Evolutionary conservation across 192 early-diverging fungal species (phyloP).

Genomic region (Mortierella hygrophila): DNA sequence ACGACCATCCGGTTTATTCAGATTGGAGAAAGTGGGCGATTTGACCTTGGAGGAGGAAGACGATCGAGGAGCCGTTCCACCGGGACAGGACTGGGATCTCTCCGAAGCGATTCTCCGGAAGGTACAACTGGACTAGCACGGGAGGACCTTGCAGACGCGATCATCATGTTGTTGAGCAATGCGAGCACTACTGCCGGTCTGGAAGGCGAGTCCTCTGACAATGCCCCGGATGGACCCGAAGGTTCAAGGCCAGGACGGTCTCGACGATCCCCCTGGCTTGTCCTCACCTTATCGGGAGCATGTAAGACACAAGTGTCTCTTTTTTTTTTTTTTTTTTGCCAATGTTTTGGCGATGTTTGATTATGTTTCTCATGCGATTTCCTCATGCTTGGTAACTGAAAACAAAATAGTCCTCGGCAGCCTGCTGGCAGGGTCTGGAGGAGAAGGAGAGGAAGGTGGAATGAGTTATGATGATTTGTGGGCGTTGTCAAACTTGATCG

Average conservation of each 20-base stretch:
- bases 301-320: slow-evolving; percentile 2
- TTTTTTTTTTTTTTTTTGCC: background rate
- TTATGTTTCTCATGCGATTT: background rate
- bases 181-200: background rate
- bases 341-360: background rate
- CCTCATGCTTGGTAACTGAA: background rate
- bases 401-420: slow-evolving; percentile 26
- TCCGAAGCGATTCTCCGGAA: slow-evolving; percentile 10
- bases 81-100: slow-evolving; percentile 1
- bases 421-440: slow-evolving; percentile 34
- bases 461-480: slow-evolving; percentile 50
- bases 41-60: background rate
- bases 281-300: slow-evolving; percentile 19
- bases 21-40: slow-evolving; percentile 7
- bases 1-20: slow-evolving; percentile 28
- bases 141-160: slow-evolving; percentile 30
- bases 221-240: background rate
- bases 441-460: slow-evolving; percentile 16
- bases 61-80: slow-evolving; percentile 14
- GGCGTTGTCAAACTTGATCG: slow-evolving; percentile 50
- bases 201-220: slow-evolving; percentile 16
- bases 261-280: slow-evolving; percentile 18
- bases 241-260: background rate
- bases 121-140: background rate
- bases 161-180: slow-evolving; percentile 38